These are phyloP conservation scores for Globisporangium emineosum DNA, from an alignment of 352 stramenopile genomes.

Conservation along the genomic window DNA sequence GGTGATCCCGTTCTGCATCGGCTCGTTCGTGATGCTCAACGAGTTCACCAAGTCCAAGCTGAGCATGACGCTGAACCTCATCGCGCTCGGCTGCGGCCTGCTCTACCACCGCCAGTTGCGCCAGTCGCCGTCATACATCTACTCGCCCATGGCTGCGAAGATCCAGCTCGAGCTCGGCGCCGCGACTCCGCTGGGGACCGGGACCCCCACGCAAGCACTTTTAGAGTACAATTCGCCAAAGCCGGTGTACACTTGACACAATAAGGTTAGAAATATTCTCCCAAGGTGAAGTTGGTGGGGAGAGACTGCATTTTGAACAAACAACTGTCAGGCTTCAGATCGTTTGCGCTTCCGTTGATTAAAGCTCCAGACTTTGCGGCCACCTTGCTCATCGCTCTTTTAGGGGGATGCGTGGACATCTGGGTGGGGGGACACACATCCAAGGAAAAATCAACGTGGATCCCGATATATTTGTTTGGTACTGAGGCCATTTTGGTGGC, in stretches of 20 bases:
- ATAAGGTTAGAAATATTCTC: neutral
- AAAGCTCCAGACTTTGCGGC: neutral
- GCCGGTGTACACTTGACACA: constrained; percentile 12
- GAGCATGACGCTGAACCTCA: constrained; percentile 52
- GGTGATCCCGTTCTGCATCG: constrained; percentile 54
- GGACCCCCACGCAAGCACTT: constrained; percentile 13
- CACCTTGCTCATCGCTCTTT: no score
- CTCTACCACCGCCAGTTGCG: constrained; percentile 59
- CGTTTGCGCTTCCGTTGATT: neutral
- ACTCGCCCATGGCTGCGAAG: constrained; percentile 21
- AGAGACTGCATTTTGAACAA: neutral
- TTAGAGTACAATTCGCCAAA: constrained; percentile 8
- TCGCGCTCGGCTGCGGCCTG: constrained; percentile 45
- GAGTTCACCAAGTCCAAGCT: constrained; percentile 75
- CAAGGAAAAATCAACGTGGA: no score
- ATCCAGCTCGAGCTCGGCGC: constrained; percentile 25
- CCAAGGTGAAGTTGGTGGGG: neutral
- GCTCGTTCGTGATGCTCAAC: constrained; percentile 75
- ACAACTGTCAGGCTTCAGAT: neutral
- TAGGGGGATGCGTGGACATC: no score
- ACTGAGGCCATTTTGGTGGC: no score
- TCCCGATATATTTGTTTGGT: no score
- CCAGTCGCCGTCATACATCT: constrained; percentile 32
- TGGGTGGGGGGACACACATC: no score
- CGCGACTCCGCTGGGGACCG: constrained; percentile 13